phyloP scores from a whole-genome alignment of 1,284 basidiomycete species.

The Baeospora myosura region DNA sequence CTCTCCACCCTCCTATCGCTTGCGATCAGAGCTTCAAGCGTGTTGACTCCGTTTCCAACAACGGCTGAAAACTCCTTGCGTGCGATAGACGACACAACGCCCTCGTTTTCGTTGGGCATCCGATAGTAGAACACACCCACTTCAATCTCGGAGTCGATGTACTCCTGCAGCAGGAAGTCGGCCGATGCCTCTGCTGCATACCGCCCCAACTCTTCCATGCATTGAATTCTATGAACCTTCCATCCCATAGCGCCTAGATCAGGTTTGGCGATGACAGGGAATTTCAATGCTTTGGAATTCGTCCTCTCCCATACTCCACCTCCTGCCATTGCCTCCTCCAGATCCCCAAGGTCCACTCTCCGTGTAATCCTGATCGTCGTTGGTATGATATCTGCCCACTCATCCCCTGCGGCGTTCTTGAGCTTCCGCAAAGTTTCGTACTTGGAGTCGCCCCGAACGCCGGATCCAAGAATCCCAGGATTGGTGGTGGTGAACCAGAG shows the following conservation, averaged over 20 bases:
- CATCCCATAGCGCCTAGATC: slow-evolving; percentile 1
- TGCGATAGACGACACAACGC: not conserved
- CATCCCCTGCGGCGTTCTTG: not conserved
- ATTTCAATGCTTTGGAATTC: not conserved
- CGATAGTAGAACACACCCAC: slow-evolving; percentile 2
- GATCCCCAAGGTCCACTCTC: not conserved
- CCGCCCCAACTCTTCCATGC: not conserved
- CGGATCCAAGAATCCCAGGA: not conserved
- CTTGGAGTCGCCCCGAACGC: slow-evolving; percentile 1
- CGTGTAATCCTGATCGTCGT: not conserved
- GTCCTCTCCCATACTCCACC: slow-evolving; percentile 1
- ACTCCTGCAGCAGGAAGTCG: slow-evolving; percentile 1
- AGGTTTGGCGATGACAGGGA: slow-evolving; percentile 4
- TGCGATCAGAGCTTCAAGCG: no score
- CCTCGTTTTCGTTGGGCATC: not conserved
- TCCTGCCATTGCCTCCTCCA: not conserved
- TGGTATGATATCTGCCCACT: not conserved
- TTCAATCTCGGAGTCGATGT: not conserved
- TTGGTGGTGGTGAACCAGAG: slow-evolving; percentile 1
- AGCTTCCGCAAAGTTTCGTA: not conserved
- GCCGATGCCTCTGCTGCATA: not conserved
- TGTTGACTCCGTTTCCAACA: not conserved
- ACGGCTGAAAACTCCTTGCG: not conserved
- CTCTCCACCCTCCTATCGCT: no score
- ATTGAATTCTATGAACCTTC: not conserved